Percentiles rank a stretch among this genome's conserved stretches.
Evolutionary conservation across 768 basidiomycete species (phyloP).

Genomic region (Leccinum sublutescens): DNA sequence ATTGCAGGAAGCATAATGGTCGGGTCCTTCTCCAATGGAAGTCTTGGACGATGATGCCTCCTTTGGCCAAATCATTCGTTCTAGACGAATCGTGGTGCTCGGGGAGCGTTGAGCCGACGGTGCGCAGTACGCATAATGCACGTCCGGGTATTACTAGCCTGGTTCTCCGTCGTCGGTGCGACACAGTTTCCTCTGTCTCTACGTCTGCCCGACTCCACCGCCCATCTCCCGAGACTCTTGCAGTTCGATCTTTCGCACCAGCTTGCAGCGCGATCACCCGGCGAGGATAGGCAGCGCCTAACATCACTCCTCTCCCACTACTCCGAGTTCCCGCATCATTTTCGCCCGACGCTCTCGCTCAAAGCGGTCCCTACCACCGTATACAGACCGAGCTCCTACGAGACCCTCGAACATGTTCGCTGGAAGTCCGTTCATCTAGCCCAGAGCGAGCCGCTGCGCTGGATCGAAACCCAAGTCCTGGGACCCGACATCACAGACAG

Average conservation of each 20-base stretch:
- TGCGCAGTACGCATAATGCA: constrained; percentile 3
- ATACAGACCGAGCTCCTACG: constrained; percentile 55
- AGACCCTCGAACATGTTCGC: constrained; percentile 51
- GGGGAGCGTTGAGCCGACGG: background rate
- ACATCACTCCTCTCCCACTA: constrained; percentile 1
- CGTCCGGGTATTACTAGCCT: background rate
- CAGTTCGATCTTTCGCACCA: constrained; percentile 26
- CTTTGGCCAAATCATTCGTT: constrained; percentile 55
- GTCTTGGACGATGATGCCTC: constrained; percentile 57
- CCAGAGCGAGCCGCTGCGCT: constrained; percentile 56
- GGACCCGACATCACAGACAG: constrained; percentile 79
- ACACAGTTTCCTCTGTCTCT: background rate
- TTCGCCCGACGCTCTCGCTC: constrained; percentile 30
- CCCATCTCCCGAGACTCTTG: constrained; percentile 6
- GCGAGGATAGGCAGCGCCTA: constrained; percentile 6
- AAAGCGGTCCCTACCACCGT: constrained; percentile 50
- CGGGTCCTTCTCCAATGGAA: constrained; percentile 79
- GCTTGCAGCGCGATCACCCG: background rate
- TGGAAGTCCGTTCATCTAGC: constrained; percentile 46
- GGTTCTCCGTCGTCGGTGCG: constrained; percentile 3
- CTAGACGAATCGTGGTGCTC: constrained; percentile 1
- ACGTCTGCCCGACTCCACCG: background rate
- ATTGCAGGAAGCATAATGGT: constrained; percentile 77
- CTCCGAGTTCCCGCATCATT: constrained; percentile 6
- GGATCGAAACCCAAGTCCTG: constrained; percentile 64